phyloP scores from a whole-genome alignment of 352 stramenopile genomes.

The Phytophthora uliginosa region DNA sequence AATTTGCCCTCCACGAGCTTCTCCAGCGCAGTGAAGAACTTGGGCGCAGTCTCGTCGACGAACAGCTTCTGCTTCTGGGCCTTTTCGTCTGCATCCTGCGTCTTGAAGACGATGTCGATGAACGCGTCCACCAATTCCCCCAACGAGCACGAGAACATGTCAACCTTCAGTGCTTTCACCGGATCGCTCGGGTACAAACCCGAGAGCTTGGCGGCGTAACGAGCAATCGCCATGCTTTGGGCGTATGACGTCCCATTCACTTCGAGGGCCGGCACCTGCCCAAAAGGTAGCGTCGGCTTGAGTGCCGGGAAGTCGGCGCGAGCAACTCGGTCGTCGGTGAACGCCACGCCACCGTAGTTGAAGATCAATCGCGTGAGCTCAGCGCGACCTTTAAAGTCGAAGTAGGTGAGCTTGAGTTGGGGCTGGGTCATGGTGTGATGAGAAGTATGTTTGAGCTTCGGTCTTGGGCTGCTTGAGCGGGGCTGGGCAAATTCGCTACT shows the following conservation, averaged over 20 bases:
- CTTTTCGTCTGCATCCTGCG: conserved; percentile 48
- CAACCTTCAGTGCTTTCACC: conserved; percentile 37
- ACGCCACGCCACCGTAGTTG: conserved; percentile 44
- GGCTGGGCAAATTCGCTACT: neutral
- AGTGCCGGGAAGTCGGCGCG: conserved; percentile 38
- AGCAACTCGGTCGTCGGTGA: conserved; percentile 45
- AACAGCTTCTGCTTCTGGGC: conserved; percentile 52
- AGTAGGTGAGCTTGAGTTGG: conserved; percentile 73
- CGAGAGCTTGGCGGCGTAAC: conserved; percentile 53
- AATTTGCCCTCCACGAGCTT: conserved; percentile 55
- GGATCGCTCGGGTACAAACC: conserved; percentile 43
- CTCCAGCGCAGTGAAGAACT: conserved; percentile 51
- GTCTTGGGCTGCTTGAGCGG: conserved; percentile 2
- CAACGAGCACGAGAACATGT: conserved; percentile 45
- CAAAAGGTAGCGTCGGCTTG: conserved; percentile 52
- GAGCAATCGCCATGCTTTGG: conserved; percentile 53
- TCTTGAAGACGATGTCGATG: conserved; percentile 37
- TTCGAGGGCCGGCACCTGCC: conserved; percentile 49
- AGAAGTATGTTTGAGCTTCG: neutral
- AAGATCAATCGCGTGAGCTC: conserved; percentile 64
- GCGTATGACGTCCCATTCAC: conserved; percentile 42
- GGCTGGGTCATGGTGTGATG: conserved; percentile 22
- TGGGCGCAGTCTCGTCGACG: conserved; percentile 47
- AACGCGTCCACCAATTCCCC: conserved; percentile 20
- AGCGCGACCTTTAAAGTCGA: conserved; percentile 51